Evolutionary conservation across 1,139 yeast species (phyloP), one percentile per base, ranked within the genome.

Genomic region (Ashbya aceris): DNA sequence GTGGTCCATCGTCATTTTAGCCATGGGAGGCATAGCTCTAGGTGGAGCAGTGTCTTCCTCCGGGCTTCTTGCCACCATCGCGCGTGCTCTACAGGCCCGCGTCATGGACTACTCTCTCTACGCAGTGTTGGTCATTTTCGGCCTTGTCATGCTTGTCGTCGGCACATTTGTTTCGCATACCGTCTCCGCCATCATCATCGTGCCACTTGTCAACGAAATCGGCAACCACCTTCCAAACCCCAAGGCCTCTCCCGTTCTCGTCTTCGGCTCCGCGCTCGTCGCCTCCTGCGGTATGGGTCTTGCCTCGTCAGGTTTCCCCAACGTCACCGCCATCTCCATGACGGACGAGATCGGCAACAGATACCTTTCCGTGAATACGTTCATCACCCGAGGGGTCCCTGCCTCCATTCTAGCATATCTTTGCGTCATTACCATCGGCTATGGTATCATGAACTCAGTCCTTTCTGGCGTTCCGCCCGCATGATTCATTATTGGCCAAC

Each of bases 141-240:
- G 87, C 42, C 64, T 77, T 32, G 66, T 81, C 43, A 77, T 79
- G 58, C 66, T 79, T 48, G 77, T 73, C 28, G 76, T 79, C 66
- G 86, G 86, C 27, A 80, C 87, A 0, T 81, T 81, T 61, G 85
- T 81, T 14, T 76, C 83, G 4, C 89, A 81, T 60, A 81, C 89
- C 0, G 89, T 80, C 23, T 83, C 87, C 7, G 87, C 89, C 0
- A 73, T 81, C 50, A 80, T 81, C 46, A 71, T 80, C 45, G 70
- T 81, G 39, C 89, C 89, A 27, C 65, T 81, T 48, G 83, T 81
- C 20, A 71, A 78, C 43, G 83, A 80, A 58, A 76, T 80, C 47
- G 89, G 87, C 44, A 70, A 73, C 45, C 66, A 70, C 43, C 63
- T 81, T 61, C 65, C 70, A 2, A 66, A 61, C 13, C 72, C 74